These are phyloP conservation scores for Aspergillus coremiiformis DNA, from an alignment of 495 filamentous ascomycete genomes.

Conservation along the genomic window DNA sequence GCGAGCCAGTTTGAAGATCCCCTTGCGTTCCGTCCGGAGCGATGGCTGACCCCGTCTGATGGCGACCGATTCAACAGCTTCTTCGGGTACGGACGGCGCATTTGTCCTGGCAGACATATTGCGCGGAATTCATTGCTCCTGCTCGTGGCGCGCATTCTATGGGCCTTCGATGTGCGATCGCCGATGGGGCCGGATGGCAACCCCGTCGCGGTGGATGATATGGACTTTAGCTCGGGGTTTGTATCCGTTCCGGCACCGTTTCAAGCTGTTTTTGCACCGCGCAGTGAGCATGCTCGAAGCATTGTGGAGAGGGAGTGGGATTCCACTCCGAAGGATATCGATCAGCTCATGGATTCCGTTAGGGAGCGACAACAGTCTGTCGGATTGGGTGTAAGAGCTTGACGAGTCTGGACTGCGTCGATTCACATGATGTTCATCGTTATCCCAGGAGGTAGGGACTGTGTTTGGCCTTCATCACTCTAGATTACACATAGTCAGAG, in stretches of 20 bases:
- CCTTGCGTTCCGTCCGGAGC: slow-evolving; percentile 36
- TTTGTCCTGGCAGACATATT: slow-evolving; percentile 42
- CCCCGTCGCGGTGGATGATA: slow-evolving; percentile 39
- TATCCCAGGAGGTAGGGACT: too few species aligned
- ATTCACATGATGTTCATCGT: too few species aligned
- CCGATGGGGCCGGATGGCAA: slow-evolving; percentile 26
- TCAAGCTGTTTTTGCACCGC: slow-evolving; percentile 13
- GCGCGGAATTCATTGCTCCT: slow-evolving; percentile 34
- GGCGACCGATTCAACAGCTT: slow-evolving; percentile 3
- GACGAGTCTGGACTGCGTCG: too few species aligned
- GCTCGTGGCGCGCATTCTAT: slow-evolving; percentile 16
- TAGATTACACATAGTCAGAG: too few species aligned
- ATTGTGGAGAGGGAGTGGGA: slow-evolving; percentile 20
- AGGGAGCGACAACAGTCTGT: slow-evolving; percentile 6
- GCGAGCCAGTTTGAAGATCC: slow-evolving; percentile 30
- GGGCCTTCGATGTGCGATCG: slow-evolving; percentile 39
- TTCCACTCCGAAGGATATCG: slow-evolving; percentile 15
- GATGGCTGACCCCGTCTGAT: slow-evolving; percentile 28
- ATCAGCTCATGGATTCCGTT: slow-evolving; percentile 7
- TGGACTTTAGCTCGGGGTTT: slow-evolving; percentile 14
- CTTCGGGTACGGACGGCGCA: slow-evolving; percentile 16
- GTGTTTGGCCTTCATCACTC: too few species aligned
- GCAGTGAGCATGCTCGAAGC: slow-evolving; percentile 8
- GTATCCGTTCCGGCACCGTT: slow-evolving; percentile 15
- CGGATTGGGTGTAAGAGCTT: slow-evolving; percentile 1